phyloP scores from a whole-genome alignment of 2,329 filamentous ascomycete species.

The Leptoxyphium fumago region DNA sequence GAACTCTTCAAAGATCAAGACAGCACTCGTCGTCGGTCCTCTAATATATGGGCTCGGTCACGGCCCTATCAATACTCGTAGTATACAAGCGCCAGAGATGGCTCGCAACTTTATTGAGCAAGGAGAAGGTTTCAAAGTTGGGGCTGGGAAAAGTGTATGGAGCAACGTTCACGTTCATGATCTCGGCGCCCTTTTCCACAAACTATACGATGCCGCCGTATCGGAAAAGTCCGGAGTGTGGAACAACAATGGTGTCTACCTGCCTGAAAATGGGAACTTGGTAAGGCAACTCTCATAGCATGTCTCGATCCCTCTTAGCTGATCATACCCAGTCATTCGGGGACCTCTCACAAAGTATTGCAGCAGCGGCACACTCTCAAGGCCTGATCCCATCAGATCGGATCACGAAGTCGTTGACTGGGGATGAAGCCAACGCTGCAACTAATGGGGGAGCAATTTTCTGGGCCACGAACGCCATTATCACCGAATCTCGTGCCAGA shows the following conservation, averaged over 20 bases:
- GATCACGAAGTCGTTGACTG: too few relatives aligned
- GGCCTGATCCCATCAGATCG: too few relatives aligned
- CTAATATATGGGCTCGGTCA: conserved; percentile 43
- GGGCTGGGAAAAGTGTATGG: conserved; percentile 38
- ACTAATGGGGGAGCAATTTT: too few relatives aligned
- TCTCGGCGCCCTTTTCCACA: conserved; percentile 37
- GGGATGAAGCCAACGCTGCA: too few relatives aligned
- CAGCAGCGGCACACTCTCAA: too few relatives aligned
- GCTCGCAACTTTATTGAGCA: conserved; percentile 33
- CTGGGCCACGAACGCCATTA: too few relatives aligned
- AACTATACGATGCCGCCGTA: conserved; percentile 38
- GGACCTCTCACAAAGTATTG: too few relatives aligned
- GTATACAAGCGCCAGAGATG: conserved; percentile 43
- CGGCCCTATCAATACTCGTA: conserved; percentile 37
- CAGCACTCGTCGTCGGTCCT: conserved; percentile 48
- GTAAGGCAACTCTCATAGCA: too few relatives aligned
- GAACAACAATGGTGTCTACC: conserved; percentile 48
- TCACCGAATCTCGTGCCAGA: too few relatives aligned
- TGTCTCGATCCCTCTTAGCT: too few relatives aligned
- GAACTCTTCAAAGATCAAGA: conserved; percentile 35
- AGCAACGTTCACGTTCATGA: conserved; percentile 44
- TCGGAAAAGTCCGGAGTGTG: conserved; percentile 29
- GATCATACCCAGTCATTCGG: too few relatives aligned
- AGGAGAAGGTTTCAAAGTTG: conserved; percentile 38
- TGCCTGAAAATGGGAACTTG: conserved; percentile 48